A percentile compares a stretch with the other conserved stretches of the same genome.
These are phyloP conservation scores for Clonostachys rosea DNA, from an alignment of 2,329 filamentous ascomycete genomes.

Conservation along the genomic window DNA sequence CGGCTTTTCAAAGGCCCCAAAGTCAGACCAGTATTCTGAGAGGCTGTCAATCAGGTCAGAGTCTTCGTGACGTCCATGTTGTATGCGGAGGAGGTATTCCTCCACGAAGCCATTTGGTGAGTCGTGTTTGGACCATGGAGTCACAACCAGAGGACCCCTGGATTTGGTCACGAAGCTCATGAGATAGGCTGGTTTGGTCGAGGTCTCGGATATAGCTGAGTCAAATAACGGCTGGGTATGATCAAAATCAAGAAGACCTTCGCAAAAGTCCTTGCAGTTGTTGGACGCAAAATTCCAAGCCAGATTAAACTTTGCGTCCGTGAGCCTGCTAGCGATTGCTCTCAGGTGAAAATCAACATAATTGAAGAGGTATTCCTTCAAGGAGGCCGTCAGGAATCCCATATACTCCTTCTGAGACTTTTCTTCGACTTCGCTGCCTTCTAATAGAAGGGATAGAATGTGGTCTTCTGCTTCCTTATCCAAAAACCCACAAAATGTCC, in stretches of 20 bases:
- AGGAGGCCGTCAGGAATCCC: too few relatives aligned
- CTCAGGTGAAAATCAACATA: not conserved
- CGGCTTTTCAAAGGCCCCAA: constrained; percentile 29
- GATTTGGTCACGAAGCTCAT: constrained; percentile 31
- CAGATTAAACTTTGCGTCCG: constrained; percentile 11
- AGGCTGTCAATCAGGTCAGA: constrained; percentile 35
- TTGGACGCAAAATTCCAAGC: constrained; percentile 23
- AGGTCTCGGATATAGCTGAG: not conserved
- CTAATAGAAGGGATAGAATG: constrained; percentile 5
- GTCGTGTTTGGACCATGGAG: constrained; percentile 22
- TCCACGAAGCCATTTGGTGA: constrained; percentile 33
- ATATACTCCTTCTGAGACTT: constrained; percentile 1
- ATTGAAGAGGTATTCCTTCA: too few relatives aligned
- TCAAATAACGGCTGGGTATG: constrained; percentile 21
- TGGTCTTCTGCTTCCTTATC: constrained; percentile 12
- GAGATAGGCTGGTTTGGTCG: constrained; percentile 19
- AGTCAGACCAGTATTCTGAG: constrained; percentile 40
- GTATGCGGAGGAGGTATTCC: constrained; percentile 33
- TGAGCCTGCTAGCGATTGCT: constrained; percentile 1
- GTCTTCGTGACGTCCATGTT: constrained; percentile 29
- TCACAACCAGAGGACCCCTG: constrained; percentile 14
- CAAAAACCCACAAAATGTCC: constrained; percentile 22
- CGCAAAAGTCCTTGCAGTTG: constrained; percentile 31
- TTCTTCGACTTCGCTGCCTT: constrained; percentile 8
- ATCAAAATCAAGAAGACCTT: constrained; percentile 18